A percentile compares a stretch with the other conserved stretches of the same genome.
Conservation (phyloP, 441 rosid species). For the Codiaeum variegatum region DNA sequence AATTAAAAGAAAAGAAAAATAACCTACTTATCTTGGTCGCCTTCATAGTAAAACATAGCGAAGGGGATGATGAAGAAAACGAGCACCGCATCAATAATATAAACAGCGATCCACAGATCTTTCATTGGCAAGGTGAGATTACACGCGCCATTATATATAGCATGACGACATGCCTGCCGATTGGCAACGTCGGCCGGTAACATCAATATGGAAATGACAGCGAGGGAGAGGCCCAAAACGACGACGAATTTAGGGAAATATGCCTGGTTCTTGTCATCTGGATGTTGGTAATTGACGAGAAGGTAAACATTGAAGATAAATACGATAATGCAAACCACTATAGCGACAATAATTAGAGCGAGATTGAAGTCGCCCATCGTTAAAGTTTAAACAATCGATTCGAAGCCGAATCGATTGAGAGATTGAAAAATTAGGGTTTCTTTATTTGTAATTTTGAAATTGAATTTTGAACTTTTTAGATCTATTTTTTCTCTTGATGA, state of each 20-base stretch:
- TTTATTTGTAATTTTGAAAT: background rate
- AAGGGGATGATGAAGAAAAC: conserved; percentile 92
- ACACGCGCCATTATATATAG: conserved; percentile 90
- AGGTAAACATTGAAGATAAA: conserved; percentile 85
- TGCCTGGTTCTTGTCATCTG: conserved; percentile 96
- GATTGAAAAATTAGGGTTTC: conserved; percentile 28
- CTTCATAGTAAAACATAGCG: conserved; percentile 98
- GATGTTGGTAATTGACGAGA: conserved; percentile 95
- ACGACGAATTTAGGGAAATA: conserved; percentile 94
- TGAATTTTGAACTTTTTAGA: conserved; percentile 30
- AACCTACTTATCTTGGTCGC: conserved; percentile 97
- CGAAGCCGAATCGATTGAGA: conserved; percentile 22
- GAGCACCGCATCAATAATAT: conserved; percentile 77
- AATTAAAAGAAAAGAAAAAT: conserved; percentile 17
- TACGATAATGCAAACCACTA: conserved; percentile 75
- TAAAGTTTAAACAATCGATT: conserved; percentile 24
- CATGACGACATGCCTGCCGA: conserved; percentile 85
- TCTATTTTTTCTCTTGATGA: conserved; percentile 26
- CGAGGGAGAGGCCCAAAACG: conserved; percentile 82
- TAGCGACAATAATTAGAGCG: conserved; percentile 89
- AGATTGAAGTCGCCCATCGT: conserved; percentile 94
- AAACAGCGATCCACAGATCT: conserved; percentile 90
- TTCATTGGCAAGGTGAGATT: conserved; percentile 92
- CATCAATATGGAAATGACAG: conserved; percentile 91
- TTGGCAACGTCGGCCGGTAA: conserved; percentile 96